Base-by-base conservation (phyloP, 1,284 basidiomycete species). In the Inonotus obliquus region DNA sequence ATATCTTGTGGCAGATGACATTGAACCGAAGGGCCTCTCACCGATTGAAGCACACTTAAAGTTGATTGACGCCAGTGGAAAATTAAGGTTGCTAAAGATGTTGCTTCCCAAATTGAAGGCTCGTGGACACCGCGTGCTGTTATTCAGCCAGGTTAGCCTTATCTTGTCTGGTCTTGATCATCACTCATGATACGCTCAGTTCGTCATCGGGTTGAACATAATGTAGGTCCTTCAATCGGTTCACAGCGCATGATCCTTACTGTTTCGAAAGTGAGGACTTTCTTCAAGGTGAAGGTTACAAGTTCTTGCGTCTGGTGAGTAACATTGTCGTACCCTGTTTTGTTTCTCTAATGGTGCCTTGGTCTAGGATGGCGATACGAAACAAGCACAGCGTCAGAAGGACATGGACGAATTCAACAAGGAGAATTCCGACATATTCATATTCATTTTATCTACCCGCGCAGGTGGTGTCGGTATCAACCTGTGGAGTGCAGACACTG, bases 401-500 rank as follows among this genome's bases (percentile, higher is more conserved):
- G 88, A 86, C 49, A 97, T 98, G 85, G 96, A 98, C 69, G 86
- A 88, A 65, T 98, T 92, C 78, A 98, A 98, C 72, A 87, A 84
- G 41, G 86, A 88, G 1, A 83, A 82, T 56, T 96, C 94, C 1
- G 92, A 96, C 55, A 77, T 90, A 62, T 96, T 96, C 73, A 87
- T 98, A 65, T 98, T 93, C 73, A 77, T 99, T 9, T 80, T 99
- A 39, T 92, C 93, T 4, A 99, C 97, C 29, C 86, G 97, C 51
- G 97, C 97, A 44, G 96, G 96, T 45, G 96, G 96, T 64, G 91
- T 98, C 58, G 95, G 96, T 35, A 97, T 98, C 75, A 98, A 97
- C 71, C 81, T 97, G 53, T 88, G 81, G 82, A 88, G 77, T 61
- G 93, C 94, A 38, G 92, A 96, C 68, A 94, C 92, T 29, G 95